Evolutionary conservation across 352 stramenopile genomes (phyloP), one percentile per base, ranked within the genome.

Genomic region (Globisporangium heterothallicum): DNA sequence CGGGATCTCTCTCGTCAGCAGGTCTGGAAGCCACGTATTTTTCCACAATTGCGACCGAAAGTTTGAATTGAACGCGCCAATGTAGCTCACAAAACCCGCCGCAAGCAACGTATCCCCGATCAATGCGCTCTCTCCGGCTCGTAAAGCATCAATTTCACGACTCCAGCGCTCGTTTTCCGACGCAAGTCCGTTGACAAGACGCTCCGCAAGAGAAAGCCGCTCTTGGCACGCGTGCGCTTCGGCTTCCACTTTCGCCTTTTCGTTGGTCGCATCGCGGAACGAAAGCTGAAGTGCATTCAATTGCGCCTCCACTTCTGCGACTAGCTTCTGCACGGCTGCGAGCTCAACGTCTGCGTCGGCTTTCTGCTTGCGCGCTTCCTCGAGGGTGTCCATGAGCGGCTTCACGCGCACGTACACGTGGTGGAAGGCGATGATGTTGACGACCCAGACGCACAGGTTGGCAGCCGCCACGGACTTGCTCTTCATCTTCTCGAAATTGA

Each of bases 401-500:
- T 97, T 97, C 1, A 97, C 88, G n/a, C 91, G 89, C 13, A 95
- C 86, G 48, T 96, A 97, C 18, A 97, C 89, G 58, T 94, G 74
- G 51, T 97, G 88, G 54, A 94, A 97, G 8, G 75, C 74, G 16
- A 97, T 86, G 53, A 96, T 97, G 59, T 97, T 97, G 54, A 97
- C 69, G 14, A 97, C 90, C 91, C 91, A 97, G 27, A 95, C 86
- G 49, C 86, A 97, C 13, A 97, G 59, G 40, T 97, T 97, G 0
- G 90, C 89, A 0, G 91, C 91, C 13, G 91, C 90, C 2, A 92
- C 59, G 0, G 84, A 96, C 60, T 97, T 97, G 49, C 73, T 86
- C 58, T 96, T 96, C 88, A 97, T 97, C 61, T 96, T 96, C 12
- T 96, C 88, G 52, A 88, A 97, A 40, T 84, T 97, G 54, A 97